Evolutionary conservation across 2,329 filamentous ascomycete genomes (phyloP).

Genomic region (Colletotrichum sp.): DNA sequence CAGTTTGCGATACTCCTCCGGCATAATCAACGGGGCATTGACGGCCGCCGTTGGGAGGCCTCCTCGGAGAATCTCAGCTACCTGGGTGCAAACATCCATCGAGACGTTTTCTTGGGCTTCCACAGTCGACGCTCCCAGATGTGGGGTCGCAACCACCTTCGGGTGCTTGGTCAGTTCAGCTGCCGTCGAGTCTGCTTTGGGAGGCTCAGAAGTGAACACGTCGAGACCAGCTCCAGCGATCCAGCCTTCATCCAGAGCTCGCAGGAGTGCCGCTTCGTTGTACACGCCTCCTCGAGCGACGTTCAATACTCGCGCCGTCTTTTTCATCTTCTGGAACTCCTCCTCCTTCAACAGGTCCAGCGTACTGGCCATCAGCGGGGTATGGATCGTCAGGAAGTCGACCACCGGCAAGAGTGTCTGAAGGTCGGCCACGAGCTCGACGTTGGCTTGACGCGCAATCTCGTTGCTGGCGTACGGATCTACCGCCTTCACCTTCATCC

Average conservation of each 20-base stretch:
- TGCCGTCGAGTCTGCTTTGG: slow-evolving; percentile 58
- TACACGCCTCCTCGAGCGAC: slow-evolving; percentile 82
- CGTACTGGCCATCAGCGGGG: slow-evolving; percentile 78
- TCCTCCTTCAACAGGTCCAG: slow-evolving; percentile 72
- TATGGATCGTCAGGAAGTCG: slow-evolving; percentile 84
- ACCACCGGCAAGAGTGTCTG: slow-evolving; percentile 66
- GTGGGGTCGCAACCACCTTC: slow-evolving; percentile 78
- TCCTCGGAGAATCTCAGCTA: slow-evolving; percentile 74
- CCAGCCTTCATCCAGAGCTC: slow-evolving; percentile 71
- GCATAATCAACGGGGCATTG: slow-evolving; percentile 81
- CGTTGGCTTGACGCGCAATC: slow-evolving; percentile 72
- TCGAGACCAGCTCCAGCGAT: slow-evolving; percentile 82
- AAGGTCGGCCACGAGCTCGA: slow-evolving; percentile 64
- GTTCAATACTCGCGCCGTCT: slow-evolving; percentile 75
- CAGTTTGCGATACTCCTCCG: slow-evolving; percentile 79
- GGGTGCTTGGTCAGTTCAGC: slow-evolving; percentile 69
- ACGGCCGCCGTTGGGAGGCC: slow-evolving; percentile 78
- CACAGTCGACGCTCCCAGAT: slow-evolving; percentile 79
- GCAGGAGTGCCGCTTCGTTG: slow-evolving; percentile 75
- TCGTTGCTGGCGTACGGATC: slow-evolving; percentile 80
- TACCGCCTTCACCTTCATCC: slow-evolving; percentile 76
- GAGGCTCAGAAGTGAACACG: slow-evolving; percentile 80
- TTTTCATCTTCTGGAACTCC: slow-evolving; percentile 75
- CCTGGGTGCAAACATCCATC: slow-evolving; percentile 82
- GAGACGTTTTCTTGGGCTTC: slow-evolving; percentile 88